Evolutionary conservation across 495 filamentous ascomycete genomes (phyloP), one percentile per base, ranked within the genome.

Genomic region (Bombardia bombarda): DNA sequence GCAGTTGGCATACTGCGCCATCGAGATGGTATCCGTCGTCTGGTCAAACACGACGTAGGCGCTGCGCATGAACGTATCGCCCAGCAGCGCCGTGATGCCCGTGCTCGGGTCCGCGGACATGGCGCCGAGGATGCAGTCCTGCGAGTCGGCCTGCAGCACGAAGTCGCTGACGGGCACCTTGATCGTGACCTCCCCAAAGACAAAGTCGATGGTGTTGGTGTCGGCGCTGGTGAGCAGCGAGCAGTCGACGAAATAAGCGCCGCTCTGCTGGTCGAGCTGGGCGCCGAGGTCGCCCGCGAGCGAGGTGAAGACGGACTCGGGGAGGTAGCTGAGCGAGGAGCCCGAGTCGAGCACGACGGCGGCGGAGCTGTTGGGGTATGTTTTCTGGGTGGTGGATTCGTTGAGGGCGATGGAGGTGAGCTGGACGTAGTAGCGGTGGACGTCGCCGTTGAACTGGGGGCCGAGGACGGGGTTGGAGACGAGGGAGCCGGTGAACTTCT

Each of bases 31-130:
- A 16, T 42, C n/a, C 9, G 43, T 51, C 1, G 44, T 43, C 14
- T 55, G 52, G 33, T 55, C 52, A 38, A 51, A 55, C 18, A 55
- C 41, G 31, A 49, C 62, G 53, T 94, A 96, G 4, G 86, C 86
- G 43, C 79, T 83, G 47, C 90, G 80, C 20, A 96, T 68, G 70
- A 95, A 93, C 0, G 89, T 93, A 58, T 95, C 90, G 4, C 90
- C 90, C 23, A 96, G 69, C 4, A 93, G 75, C 19, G 70, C 45
- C 9, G 39, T 58, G 32, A 72, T 72, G 17, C 72, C 55, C 5
- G 73, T 74, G 22, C 23, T 25, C 78, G 32, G 9, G 32, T 75
- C 7, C 79, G 73, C 28, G 67, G 70, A 53, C 90, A 82, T 17
- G 82, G 84, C 41, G 83, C 78, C 45, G 72, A 71, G 53, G 79